Evolutionary conservation across 1,139 yeast species (phyloP), one percentile per base, ranked within the genome.

Genomic region (Sugiyamaella grinbergsii): DNA sequence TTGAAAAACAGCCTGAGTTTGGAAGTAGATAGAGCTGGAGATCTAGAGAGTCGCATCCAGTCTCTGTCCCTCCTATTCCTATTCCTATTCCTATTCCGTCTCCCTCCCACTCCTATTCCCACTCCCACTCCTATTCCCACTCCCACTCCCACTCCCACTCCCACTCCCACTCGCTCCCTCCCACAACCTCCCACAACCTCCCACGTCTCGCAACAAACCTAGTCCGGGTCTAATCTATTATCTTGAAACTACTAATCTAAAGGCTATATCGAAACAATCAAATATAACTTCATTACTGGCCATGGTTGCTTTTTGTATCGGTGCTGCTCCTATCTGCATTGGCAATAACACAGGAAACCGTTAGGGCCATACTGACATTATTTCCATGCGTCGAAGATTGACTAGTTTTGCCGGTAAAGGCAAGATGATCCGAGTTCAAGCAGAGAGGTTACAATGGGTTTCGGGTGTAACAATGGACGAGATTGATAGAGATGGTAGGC

Each of bases 371-470:
- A n/a, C n/a, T 4, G 31, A 29, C 22, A 31, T 28, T 31, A 31
- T 31, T 41, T 41, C 45, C 36, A 41, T 41, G 45, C 45, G 37
- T 23, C 37, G 45, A 41, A 41, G 45, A 13, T 22, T 40, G 34
- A 8, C 7, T 18, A 38, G 18, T 32, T 15, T 24, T 6, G 24
- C 42, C 42, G 32, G 32, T 19, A 7, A 24, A 24, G 42, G 42
- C 11, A n/a, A 24, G 29, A 22, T 11, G 19, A 19, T 26, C 32
- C 42, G 42, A 38, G 11, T n/a, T 13, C 20, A n/a, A n/a, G n/a
- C n/a, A 7, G 42, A 8, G 40, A 22, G 40, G 40, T 37, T 37
- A 37, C 40, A 37, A 11, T 22, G 19, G 31, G 31, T 26, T 13
- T 26, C 31, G 31, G 31, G 31, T 26, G 4, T 6, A 26, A 26